Conservation (phyloP, 139 green algal genomes). For the Gonium pectorale region DNA sequence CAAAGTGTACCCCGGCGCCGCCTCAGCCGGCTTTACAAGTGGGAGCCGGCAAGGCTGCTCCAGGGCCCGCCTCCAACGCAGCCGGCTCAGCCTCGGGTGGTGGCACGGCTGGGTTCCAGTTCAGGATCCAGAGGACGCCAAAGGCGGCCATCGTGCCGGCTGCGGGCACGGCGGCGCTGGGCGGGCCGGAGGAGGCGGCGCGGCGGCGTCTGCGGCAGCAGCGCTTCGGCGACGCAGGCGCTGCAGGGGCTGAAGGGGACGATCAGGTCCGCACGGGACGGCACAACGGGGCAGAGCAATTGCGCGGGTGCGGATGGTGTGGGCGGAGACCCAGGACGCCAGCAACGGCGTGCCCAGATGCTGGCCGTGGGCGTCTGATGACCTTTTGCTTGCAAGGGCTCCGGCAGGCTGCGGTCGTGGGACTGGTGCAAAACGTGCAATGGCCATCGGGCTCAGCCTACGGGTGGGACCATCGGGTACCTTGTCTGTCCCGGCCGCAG, state of each 20-base stretch:
- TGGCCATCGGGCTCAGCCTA: too few species aligned
- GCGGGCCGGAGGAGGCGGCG: background rate
- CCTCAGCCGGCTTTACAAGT: background rate
- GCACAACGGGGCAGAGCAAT: too few species aligned
- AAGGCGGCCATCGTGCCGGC: background rate
- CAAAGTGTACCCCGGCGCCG: background rate
- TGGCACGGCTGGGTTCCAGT: background rate
- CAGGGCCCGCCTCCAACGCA: background rate
- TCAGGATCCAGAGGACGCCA: conserved; percentile 12
- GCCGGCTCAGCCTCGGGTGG: background rate
- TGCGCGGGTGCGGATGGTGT: background rate
- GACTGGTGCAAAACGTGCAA: too few species aligned
- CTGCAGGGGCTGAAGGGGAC: too few species aligned
- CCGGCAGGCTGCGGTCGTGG: too few species aligned
- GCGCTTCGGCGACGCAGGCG: conserved; percentile 5
- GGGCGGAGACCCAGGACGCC: background rate
- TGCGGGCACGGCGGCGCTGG: background rate
- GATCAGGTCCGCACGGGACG: too few species aligned
- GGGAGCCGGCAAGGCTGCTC: background rate
- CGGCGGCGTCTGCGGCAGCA: conserved; percentile 20
- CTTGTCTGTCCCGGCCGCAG: too few species aligned
- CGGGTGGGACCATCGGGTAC: too few species aligned
- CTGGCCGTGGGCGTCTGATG: too few species aligned
- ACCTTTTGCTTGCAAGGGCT: too few species aligned
- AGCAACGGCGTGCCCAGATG: too few species aligned